phyloP scores from a whole-genome alignment of 495 filamentous ascomycete species.

The Hypoxylon crocopeplum region DNA sequence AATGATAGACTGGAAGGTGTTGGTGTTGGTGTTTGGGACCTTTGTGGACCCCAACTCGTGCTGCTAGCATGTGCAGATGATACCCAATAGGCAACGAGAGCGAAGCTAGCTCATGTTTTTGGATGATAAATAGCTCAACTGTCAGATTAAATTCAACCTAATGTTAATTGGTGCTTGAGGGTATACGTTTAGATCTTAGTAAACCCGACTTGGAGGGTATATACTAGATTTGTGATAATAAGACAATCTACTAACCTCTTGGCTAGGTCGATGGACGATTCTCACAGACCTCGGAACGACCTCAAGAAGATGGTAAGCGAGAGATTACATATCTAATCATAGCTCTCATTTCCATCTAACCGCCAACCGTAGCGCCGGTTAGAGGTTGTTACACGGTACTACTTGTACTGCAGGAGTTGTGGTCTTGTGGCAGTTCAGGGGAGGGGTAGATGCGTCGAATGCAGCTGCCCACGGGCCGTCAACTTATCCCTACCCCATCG shows the following conservation, averaged over 20 bases:
- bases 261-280: too few relatives aligned
- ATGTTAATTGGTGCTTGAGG: neutral
- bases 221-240: too few relatives aligned
- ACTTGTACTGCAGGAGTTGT: too few relatives aligned
- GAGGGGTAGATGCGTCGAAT: neutral
- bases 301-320: too few relatives aligned
- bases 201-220: neutral
- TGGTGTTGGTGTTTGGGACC: conserved; percentile 12
- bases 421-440: neutral
- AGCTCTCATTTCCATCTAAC: too few relatives aligned
- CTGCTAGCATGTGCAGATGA: conserved; percentile 28
- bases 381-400: too few relatives aligned
- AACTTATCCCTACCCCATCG: conserved; percentile 2
- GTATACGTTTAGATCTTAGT: neutral
- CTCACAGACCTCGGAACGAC: too few relatives aligned
- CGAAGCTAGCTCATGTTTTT: conserved; percentile 18
- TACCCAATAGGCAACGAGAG: conserved; percentile 31
- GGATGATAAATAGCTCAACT: conserved; percentile 6
- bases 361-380: too few relatives aligned
- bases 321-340: too few relatives aligned
- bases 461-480: conserved; percentile 5
- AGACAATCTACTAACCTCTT: too few relatives aligned
- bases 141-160: conserved; percentile 1
- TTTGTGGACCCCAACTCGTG: conserved; percentile 13
- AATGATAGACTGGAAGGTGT: conserved; percentile 23